Evolutionary conservation across 805 yeast genomes (phyloP), one percentile per base, ranked within the genome.

Genomic region (Spathaspora gorwiae): DNA sequence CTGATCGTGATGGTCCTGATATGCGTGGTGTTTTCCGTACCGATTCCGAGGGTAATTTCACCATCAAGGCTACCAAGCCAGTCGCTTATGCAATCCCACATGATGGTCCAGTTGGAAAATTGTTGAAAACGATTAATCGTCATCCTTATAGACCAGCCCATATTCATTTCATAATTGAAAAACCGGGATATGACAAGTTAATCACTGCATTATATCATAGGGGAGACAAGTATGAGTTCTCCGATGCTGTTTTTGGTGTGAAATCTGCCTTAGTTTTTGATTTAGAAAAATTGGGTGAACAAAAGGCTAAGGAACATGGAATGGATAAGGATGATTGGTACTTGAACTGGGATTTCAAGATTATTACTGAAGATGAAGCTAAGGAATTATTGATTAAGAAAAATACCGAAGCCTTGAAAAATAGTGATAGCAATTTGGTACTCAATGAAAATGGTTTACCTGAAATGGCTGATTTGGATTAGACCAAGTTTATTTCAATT

Each of bases 91-190:
- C 70, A 19, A 67, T 66, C 38, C 72, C 72, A 11, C 57, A 57
- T 49, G 72, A 66, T 51, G 72, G 72, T 7, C 72, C 72, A 7
- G 72, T 62, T 7, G 72, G 72, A 11, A 47, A 55, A 34, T 44
- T 66, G 44, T 54, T 66, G 26, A 52, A 61, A 39, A 34, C 46
- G 27, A 57, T 67, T 50, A 62, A 62, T 35, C 54, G 72, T 48
- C 72, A 67, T 49, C 71, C 72, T 35, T 57, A 54, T 49, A 54
- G 72, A 45, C 72, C 72, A 10, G 54, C 64, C 12, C 59, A 56
- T 44, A 51, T 56, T 30, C 60, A 56, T 45, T 56, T 56, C 44
- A 53, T 56, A 32, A 54, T 56, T 26, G 53, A 52, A 41, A 52
- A 47, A 40, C 43, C 42, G 33, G 59, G 59, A 10, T 54, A 46